Conservation (phyloP, 1,139 yeast genomes). For the Candida gigantensis region DNA sequence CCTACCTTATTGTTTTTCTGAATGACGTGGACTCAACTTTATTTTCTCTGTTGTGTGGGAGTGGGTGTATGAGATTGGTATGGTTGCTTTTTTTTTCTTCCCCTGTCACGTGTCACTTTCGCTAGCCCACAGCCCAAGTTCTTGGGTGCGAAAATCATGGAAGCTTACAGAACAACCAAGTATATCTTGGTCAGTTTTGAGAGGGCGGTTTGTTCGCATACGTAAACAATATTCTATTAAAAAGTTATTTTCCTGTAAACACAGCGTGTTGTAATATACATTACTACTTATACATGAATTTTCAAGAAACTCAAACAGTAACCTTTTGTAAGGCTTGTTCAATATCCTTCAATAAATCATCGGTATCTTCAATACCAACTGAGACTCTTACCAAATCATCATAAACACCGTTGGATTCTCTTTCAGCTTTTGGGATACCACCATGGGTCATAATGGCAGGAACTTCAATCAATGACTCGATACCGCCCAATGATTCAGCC, state of each 20-base stretch:
- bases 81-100: constrained; percentile 2
- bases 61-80: background rate
- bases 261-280: too few species aligned
- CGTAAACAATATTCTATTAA: too few species aligned
- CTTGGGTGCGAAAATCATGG: background rate
- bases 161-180: background rate
- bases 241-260: too few species aligned
- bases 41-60: background rate
- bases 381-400: constrained; percentile 82
- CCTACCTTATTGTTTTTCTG: background rate
- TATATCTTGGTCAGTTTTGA: too few species aligned
- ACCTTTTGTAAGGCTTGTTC: constrained; percentile 59
- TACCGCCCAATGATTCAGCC: constrained; percentile 91
- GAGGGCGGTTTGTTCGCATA: too few species aligned
- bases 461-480: constrained; percentile 82
- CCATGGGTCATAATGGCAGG: constrained; percentile 95
- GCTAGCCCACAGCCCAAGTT: too few species aligned
- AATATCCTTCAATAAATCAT: constrained; percentile 74
- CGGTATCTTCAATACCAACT: constrained; percentile 85
- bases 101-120: too few species aligned
- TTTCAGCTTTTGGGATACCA: constrained; percentile 78
- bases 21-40: background rate
- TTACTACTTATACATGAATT: too few species aligned
- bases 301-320: too few species aligned
- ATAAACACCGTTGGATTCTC: constrained; percentile 79